Percentiles rank a stretch among this genome's conserved stretches.
Conservation (phyloP, 2,329 filamentous ascomycete species). For the Aspergillus spinulosporus region DNA sequence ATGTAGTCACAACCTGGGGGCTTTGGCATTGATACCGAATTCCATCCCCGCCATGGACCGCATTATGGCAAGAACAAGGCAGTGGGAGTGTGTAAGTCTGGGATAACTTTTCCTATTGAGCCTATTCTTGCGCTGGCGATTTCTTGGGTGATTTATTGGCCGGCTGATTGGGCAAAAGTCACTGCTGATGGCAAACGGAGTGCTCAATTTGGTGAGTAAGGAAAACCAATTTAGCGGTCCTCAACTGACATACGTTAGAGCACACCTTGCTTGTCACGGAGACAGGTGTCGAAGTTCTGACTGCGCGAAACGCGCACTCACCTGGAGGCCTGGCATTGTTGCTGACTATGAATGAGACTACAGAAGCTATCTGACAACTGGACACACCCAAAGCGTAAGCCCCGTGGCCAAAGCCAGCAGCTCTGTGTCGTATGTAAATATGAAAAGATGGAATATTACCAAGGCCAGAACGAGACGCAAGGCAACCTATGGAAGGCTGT, state of each 20-base stretch:
- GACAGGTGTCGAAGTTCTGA: conserved; percentile 72
- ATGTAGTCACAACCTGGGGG: conserved; percentile 89
- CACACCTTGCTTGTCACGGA: conserved; percentile 79
- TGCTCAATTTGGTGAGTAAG: conserved; percentile 69
- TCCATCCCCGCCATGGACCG: conserved; percentile 89
- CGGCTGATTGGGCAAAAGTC: conserved; percentile 92
- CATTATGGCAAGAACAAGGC: conserved; percentile 97
- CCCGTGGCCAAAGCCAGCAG: no score
- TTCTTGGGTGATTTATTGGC: conserved; percentile 86
- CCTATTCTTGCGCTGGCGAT: conserved; percentile 89
- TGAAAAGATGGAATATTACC: no score
- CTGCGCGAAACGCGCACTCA: conserved; percentile 65
- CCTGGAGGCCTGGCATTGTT: conserved; percentile 67
- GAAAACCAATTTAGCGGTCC: background rate
- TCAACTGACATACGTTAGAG: conserved; percentile 46
- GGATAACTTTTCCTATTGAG: conserved; percentile 96
- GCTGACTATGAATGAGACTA: conserved; percentile 33
- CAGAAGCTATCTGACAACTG: background rate
- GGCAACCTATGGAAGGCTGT: no score
- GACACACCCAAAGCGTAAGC: no score
- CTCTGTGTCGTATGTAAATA: no score
- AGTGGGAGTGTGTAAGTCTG: conserved; percentile 81
- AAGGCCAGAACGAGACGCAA: no score
- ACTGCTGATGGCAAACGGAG: conserved; percentile 82
- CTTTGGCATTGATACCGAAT: conserved; percentile 84